Base-by-base conservation (phyloP, 129 eudicot genomes). In the Ambrosia artemisiifolia region DNA sequence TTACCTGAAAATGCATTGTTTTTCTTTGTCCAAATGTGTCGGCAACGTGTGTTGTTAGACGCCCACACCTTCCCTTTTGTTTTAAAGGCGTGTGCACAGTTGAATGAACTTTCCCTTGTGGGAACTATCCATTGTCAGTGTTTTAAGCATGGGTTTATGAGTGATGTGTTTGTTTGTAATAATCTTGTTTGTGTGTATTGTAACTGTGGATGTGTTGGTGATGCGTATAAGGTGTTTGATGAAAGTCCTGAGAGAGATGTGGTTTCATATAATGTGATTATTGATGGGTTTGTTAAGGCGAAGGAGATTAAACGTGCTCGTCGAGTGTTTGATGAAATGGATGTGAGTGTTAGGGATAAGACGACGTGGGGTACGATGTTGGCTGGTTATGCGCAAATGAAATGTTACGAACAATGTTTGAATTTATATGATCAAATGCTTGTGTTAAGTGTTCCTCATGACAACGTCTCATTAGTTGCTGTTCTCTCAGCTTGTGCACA, bases 321-420 rank as follows among this genome's bases (percentile, higher is more conserved):
- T 43, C 67, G 69, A 13, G 24, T 91, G 78, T 86, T 91, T 80
- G 87, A 84, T 53, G 78, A 74, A 57, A 91, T 85, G 95, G 77
- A 72, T 47, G 34, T 56, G 4, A 73, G 85, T 51, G 49, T 57
- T 24, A 82, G 84, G 57, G 95, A 91, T 82, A 76, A 54, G 0
- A 82, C 81, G 16, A 83, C 95, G 5, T 85, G 92, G 92, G 90
- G 86, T 19, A 85, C 97, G 1, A 77, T 88, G 65, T 30, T 91
- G 50, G 74, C 95, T 13, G 95, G 95, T 30, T 85, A 85, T 48
- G 89, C 85, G 8, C 83, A 80, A 48, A 70, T 42, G 86, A 76
- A 80, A 49, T 73, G 44, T 12, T 82, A 57, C n/a, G 59, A 78
- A 43, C 81, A 82, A 67, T 85, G 88, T 34, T 57, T 88, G 56